Base-by-base conservation (phyloP, 441 rosid species). In the Aleurites moluccanus region DNA sequence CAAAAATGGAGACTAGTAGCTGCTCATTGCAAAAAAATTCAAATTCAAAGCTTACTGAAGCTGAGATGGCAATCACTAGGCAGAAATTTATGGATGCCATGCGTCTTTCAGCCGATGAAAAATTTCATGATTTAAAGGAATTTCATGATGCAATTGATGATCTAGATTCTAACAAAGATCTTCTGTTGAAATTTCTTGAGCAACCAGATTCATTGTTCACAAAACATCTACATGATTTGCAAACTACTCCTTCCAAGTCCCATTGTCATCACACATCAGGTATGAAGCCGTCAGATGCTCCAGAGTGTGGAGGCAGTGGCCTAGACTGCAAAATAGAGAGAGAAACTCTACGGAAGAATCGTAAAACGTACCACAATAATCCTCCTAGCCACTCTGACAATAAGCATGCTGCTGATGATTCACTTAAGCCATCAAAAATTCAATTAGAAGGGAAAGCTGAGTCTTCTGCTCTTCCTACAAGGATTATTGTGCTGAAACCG, bases 401-500 rank as follows among this genome's bases (percentile, higher is more conserved):
- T 13, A 81, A 84, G 74, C 78, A 69, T 74, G 75, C 57, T 67
- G 75, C 83, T 76, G 83, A 77, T 66, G 64, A 70, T 81, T 23
- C 77, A 40, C 69, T 67, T 30, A 82, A 79, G 73, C 73, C 88
- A 35, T 59, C 87, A 68, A 86, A 82, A 66, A 42, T 80, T 83
- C 87, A 76, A 72, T 74, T 77, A 69, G 84, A 86, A 65, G 85
- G 80, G 76, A 88, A 76, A 77, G 80, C 56, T 61, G 88, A 75
- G 72, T 47, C 84, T 40, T 65, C 81, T 57, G 68, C 35, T 74
- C 70, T 81, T 76, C 90, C 94, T 40, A 91, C 97, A 45, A 88
- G 87, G 81, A 96, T 96, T 82, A 97, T 94, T 81, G 95, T 96
- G 76, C 84, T 96, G 73, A 96, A 96, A 80, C 98, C 98, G 68